Evolutionary conservation across 2,329 filamentous ascomycete species (phyloP).

Genomic region (Cercospora zeina): DNA sequence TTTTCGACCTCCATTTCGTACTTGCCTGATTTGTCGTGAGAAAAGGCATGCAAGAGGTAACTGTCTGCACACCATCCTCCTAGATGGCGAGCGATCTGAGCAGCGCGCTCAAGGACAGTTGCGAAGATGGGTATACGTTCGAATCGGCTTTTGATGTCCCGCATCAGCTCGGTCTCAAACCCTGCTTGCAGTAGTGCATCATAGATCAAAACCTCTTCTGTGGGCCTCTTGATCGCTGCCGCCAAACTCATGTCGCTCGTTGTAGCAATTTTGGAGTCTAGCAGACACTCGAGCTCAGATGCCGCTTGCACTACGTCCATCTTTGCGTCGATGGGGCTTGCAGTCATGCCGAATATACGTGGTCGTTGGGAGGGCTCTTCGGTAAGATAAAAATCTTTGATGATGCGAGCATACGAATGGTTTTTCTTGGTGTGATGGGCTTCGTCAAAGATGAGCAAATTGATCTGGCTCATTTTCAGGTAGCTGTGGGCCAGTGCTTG

Average conservation of each 20-base stretch:
- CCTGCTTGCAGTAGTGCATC: constrained; percentile 52
- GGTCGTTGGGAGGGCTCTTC: constrained; percentile 58
- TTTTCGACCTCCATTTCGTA: constrained; percentile 33
- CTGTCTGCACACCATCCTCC: constrained; percentile 84
- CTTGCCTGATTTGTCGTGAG: constrained; percentile 28
- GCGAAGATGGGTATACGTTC: constrained; percentile 56
- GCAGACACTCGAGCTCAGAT: constrained; percentile 67
- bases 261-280: constrained; percentile 83
- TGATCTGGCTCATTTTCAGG: constrained; percentile 78
- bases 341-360: constrained; percentile 92
- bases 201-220: constrained; percentile 60
- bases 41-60: constrained; percentile 46
- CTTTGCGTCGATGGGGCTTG: constrained; percentile 86
- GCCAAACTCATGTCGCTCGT: constrained; percentile 61
- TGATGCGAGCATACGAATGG: constrained; percentile 84
- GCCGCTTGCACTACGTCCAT: constrained; percentile 68
- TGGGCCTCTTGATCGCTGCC: constrained; percentile 60
- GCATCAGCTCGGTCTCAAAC: constrained; percentile 66
- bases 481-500: constrained; percentile 77
- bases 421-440: constrained; percentile 95
- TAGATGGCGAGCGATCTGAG: constrained; percentile 63
- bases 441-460: constrained; percentile 91
- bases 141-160: constrained; percentile 56
- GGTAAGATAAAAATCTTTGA: constrained; percentile 77
- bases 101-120: constrained; percentile 61